These are phyloP conservation scores for Suhomyces sp. DNA, from an alignment of 805 yeast species.

Conservation along the genomic window DNA sequence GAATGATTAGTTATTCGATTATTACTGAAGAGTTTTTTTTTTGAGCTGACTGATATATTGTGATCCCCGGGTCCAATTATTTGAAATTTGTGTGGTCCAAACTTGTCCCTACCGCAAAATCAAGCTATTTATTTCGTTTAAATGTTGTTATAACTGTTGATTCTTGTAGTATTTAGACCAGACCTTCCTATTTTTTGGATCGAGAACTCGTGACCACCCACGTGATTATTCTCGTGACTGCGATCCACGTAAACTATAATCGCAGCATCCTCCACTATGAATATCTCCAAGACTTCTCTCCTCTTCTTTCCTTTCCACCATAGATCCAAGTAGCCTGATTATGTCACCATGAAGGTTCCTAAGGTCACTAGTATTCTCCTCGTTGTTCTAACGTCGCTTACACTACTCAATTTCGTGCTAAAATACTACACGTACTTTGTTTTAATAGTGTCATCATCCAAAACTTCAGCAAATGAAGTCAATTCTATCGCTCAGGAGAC, in stretches of 20 bases:
- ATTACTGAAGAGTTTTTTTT: too few species aligned
- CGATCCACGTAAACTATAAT: neutral
- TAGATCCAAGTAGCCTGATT: too few species aligned
- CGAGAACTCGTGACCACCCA: too few species aligned
- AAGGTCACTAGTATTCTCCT: slow-evolving; percentile 35
- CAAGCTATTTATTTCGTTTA: too few species aligned
- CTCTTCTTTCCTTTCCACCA: slow-evolving; percentile 3
- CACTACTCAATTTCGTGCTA: slow-evolving; percentile 33
- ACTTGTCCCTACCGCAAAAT: too few species aligned
- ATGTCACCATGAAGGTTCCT: slow-evolving; percentile 32
- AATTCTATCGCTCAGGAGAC: slow-evolving; percentile 30
- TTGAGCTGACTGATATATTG: too few species aligned
- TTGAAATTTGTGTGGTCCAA: too few species aligned
- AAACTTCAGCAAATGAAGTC: slow-evolving; percentile 21
- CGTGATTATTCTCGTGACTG: neutral
- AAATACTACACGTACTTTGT: slow-evolving; percentile 41
- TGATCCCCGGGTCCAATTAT: too few species aligned
- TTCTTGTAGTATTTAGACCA: too few species aligned
- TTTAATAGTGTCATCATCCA: slow-evolving; percentile 30
- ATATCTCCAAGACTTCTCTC: slow-evolving; percentile 1
- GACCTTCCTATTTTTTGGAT: too few species aligned
- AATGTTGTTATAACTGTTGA: too few species aligned
- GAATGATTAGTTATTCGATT: too few species aligned
- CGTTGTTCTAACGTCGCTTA: slow-evolving; percentile 30
- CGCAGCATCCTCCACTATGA: neutral